Conservation (phyloP, 495 filamentous ascomycete genomes). For the Xylaria cubensis region DNA sequence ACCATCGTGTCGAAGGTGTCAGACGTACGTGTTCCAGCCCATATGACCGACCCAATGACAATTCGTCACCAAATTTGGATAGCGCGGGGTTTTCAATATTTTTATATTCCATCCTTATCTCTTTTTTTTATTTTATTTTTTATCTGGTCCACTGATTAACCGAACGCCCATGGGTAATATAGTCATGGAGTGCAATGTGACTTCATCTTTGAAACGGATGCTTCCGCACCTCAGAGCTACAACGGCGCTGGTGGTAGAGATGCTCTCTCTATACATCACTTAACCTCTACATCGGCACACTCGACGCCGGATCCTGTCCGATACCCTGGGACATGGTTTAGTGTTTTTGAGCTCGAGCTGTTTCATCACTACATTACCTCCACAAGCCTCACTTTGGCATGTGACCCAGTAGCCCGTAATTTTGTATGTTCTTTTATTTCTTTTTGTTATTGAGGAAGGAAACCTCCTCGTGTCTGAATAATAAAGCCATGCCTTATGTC, state of each 20-base stretch:
- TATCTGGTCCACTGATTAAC: not conserved
- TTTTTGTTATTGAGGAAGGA: not conserved
- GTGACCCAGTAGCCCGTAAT: constrained; percentile 31
- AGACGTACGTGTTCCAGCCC: constrained; percentile 16
- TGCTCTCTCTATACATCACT: constrained; percentile 21
- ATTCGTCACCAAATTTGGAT: not conserved
- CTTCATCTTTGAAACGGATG: constrained; percentile 6
- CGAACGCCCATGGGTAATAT: not conserved
- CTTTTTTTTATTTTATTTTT: not conserved
- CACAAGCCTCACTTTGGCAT: constrained; percentile 32
- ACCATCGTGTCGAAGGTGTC: constrained; percentile 25
- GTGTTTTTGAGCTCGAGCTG: constrained; percentile 37
- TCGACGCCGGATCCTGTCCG: constrained; percentile 11
- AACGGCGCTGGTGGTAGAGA: not conserved
- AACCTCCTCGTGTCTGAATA: not conserved
- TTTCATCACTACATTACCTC: constrained; percentile 38
- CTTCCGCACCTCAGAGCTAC: not conserved
- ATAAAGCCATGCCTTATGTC: not conserved
- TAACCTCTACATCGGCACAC: constrained; percentile 12
- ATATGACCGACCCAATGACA: not conserved
- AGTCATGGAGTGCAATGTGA: constrained; percentile 24
- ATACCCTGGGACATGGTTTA: constrained; percentile 23
- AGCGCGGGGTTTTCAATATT: not conserved
- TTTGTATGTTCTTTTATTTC: constrained; percentile 22
- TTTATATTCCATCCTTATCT: no score